These are phyloP conservation scores for Exophiala oligosperma DNA, from an alignment of 2,329 filamentous ascomycete species.

Conservation along the genomic window DNA sequence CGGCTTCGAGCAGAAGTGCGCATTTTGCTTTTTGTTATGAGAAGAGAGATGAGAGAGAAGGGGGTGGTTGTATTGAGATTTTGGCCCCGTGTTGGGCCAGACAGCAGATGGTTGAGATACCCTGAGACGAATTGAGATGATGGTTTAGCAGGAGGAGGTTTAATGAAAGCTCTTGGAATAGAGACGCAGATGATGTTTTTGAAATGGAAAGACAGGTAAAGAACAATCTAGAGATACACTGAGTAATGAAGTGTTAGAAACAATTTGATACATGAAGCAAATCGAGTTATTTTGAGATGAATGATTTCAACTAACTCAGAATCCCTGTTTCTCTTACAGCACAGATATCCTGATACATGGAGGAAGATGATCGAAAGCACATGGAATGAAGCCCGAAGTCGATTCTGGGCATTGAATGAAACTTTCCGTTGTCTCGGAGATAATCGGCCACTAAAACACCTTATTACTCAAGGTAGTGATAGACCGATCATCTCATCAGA, in stretches of 20 bases:
- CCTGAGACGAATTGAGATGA: slow-evolving; percentile 1
- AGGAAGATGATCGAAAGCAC: background rate
- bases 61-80: background rate
- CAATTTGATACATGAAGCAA: background rate
- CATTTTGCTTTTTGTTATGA: slow-evolving; percentile 27
- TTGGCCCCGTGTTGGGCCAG: background rate
- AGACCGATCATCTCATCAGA: background rate
- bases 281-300: too few relatives aligned
- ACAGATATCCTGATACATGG: background rate
- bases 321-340: too few relatives aligned
- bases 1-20: slow-evolving; percentile 32
- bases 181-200: background rate
- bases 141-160: background rate
- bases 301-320: too few relatives aligned
- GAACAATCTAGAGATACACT: background rate
- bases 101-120: background rate
- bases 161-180: background rate
- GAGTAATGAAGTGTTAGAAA: background rate
- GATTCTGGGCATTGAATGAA: too few relatives aligned
- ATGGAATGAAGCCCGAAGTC: too few relatives aligned
- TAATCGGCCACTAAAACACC: background rate
- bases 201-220: background rate
- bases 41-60: background rate
- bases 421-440: background rate
- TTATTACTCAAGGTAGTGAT: too few relatives aligned